Conservation (phyloP, 306 rosid genomes). For the Quercus rubra region DNA sequence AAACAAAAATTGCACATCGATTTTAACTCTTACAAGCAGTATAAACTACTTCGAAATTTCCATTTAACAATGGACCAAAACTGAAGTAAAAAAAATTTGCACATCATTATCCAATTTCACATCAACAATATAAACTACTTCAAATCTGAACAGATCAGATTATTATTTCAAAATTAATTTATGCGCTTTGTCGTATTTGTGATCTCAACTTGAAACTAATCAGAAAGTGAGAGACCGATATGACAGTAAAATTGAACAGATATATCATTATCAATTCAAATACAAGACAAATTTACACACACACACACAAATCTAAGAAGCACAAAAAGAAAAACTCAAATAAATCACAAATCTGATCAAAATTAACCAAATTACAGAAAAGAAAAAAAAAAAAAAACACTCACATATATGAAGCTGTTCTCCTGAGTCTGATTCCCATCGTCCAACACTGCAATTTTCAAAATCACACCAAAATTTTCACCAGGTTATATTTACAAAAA, state of each 20-base stretch:
- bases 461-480: not conserved
- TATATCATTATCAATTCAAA: no score
- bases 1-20: not conserved
- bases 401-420: conserved; percentile 80
- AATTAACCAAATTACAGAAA: not conserved
- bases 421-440: conserved; percentile 77
- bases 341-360: not conserved
- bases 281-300: not conserved
- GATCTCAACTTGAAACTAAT: not conserved
- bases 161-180: not conserved
- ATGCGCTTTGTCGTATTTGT: not conserved
- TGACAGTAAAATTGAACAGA: not conserved
- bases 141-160: not conserved
- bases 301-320: not conserved
- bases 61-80: not conserved
- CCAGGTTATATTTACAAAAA: not conserved
- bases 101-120: not conserved
- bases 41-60: not conserved
- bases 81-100: not conserved
- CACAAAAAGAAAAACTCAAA: not conserved
- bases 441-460: conserved; percentile 65
- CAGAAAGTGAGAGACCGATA: not conserved
- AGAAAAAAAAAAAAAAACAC: conserved; percentile 22
- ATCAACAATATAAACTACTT: no score
- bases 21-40: not conserved